Evolutionary conservation across 2,329 filamentous ascomycete genomes (phyloP).

Genomic region (Tolypocladium guangdongense): DNA sequence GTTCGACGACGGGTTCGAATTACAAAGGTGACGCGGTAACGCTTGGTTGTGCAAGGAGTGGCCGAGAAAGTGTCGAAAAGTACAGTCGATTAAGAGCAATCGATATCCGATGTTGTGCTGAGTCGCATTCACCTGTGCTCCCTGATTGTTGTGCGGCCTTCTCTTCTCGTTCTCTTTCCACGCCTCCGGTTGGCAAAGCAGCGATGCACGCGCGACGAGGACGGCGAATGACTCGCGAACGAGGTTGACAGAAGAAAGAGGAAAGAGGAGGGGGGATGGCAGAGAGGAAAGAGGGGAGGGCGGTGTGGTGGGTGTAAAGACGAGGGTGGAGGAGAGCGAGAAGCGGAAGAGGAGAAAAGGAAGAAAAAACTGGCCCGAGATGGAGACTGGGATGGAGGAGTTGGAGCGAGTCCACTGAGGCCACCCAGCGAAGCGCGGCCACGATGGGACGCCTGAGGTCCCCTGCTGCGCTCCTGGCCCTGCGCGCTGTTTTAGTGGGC

Average conservation of each 20-base stretch:
- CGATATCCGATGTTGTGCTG: conserved; percentile 12
- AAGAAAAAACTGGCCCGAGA: conserved; percentile 16
- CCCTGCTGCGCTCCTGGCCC: not conserved
- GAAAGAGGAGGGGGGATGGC: conserved; percentile 5
- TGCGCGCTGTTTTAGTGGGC: not conserved
- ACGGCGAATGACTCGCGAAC: conserved; percentile 14
- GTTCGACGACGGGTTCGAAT: conserved; percentile 6
- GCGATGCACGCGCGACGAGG: conserved; percentile 2
- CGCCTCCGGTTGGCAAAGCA: conserved; percentile 2
- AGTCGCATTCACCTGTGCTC: not conserved
- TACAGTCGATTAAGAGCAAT: conserved; percentile 19
- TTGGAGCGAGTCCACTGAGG: not conserved
- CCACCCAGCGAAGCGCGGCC: not conserved
- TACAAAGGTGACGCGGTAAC: conserved; percentile 6
- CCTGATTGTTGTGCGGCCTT: not conserved
- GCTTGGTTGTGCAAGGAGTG: conserved; percentile 10
- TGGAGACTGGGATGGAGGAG: conserved; percentile 6
- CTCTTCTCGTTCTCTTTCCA: not conserved
- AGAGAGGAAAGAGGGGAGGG: conserved; percentile 14
- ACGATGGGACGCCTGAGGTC: not conserved
- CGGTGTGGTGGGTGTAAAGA: conserved; percentile 17
- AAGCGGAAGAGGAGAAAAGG: conserved; percentile 15
- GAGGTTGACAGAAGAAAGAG: conserved; percentile 5
- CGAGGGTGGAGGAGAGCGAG: conserved; percentile 15
- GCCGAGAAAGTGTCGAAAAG: conserved; percentile 16